Conservation (phyloP, 208 protist species). For the Leishmania arabica region DNA sequence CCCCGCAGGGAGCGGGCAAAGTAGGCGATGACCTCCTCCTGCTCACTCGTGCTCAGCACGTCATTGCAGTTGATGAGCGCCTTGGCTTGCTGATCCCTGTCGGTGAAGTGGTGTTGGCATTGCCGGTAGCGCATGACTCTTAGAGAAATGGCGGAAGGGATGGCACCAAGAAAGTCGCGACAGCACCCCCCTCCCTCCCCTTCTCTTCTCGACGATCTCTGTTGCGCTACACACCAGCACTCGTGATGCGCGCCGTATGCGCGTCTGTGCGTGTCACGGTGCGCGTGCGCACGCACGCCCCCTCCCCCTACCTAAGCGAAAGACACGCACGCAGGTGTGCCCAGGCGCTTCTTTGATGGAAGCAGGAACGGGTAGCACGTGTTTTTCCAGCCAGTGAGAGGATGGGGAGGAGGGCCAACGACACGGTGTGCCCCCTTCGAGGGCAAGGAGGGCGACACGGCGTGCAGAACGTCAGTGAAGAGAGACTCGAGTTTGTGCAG, state of each 20-base stretch:
- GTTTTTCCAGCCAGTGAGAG: background rate
- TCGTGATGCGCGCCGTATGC: background rate
- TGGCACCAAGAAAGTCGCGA: background rate
- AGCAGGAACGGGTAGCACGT: background rate
- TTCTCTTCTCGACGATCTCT: background rate
- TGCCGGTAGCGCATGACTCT: slow-evolving; percentile 58
- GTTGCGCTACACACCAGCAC: background rate
- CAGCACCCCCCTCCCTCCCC: background rate
- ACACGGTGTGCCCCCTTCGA: too few species aligned
- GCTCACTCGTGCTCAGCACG: slow-evolving; percentile 64
- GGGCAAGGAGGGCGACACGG: background rate
- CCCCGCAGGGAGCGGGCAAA: slow-evolving; percentile 45
- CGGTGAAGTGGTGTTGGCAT: slow-evolving; percentile 21
- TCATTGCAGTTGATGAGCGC: slow-evolving; percentile 49
- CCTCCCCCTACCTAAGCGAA: background rate
- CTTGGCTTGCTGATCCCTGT: slow-evolving; percentile 29
- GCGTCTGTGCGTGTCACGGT: background rate
- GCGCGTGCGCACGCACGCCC: background rate
- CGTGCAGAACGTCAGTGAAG: background rate
- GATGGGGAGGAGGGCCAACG: background rate
- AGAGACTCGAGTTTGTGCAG: background rate
- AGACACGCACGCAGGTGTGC: background rate
- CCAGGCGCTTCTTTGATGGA: background rate
- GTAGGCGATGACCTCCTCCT: slow-evolving; percentile 70
- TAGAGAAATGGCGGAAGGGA: too few species aligned